Evolutionary conservation across 2,329 filamentous ascomycete genomes (phyloP), one percentile per base, ranked within the genome.

Genomic region (Mycosphaerelloides madeirae): DNA sequence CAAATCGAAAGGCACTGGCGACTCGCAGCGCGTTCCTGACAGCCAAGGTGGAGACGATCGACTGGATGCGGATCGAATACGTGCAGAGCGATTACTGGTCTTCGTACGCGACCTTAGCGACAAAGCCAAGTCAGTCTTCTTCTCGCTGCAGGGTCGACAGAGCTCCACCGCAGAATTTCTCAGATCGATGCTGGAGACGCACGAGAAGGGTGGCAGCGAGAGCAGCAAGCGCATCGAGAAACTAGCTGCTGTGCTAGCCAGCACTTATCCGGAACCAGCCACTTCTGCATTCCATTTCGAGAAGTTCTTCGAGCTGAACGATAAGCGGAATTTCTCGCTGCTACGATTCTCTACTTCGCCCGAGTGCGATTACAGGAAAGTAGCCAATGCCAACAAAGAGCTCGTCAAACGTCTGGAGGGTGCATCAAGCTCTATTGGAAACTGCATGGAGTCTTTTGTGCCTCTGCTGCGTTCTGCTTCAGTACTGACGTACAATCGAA

Each of bases 331-430:
- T 57, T 97, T 96, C 65, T 85, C 94, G 59, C 79, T 98, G 16
- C 81, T 96, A 54, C 83, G 85, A 45, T 96, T 90, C 64, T 82
- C 88, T 41, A 87, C 90, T 63, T 84, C 83, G 22, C 81, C 86
- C 3, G 85, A 91, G 51, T 90, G 85, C 57, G 93, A 98, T 61
- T 97, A 95, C 66, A 85, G 88, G 58, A 95, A 87, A 31, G 87
- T 96, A 34, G 80, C 84, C 51, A 87, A 90, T 57, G 89, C 91
- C 1, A 85, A 96, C 32, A 93, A 88, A 67, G 93, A 98, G 69
- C 73, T 97, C 29, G 80, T 83, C 33, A 93, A 89, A 68, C 55
- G 59, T 5, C 29, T 62, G 14, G 84, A 90, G 55, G 77, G 79
- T 42, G 79, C 79, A 16, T 73, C 83, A 35, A 76, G 77, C 42